Conservation (phyloP, 352 stramenopile genomes). For the Thraustochytrium striatum region DNA sequence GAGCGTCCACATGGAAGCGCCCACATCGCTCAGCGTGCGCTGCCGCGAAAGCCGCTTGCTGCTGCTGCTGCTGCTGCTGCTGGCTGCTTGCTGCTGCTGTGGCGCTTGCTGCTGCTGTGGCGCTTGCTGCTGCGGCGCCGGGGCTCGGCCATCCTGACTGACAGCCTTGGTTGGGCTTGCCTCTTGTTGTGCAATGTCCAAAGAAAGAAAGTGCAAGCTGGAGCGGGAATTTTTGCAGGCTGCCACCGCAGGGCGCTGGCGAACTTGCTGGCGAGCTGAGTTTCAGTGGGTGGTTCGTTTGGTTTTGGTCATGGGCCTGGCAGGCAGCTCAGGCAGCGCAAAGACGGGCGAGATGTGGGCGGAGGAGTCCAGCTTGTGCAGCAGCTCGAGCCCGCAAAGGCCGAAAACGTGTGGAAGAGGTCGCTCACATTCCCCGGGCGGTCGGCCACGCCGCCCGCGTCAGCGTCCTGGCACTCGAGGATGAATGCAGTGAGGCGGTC, state of each 20-base stretch:
- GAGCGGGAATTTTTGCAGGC: too few relatives aligned
- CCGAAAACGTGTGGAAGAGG: constrained; percentile 99
- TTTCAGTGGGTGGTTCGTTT: too few relatives aligned
- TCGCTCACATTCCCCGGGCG: constrained; percentile 91
- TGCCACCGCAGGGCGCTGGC: too few relatives aligned
- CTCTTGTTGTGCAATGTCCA: too few relatives aligned
- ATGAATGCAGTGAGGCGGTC: constrained; percentile 87
- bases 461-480: constrained; percentile 88
- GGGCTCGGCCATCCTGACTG: too few relatives aligned
- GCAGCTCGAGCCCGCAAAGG: constrained; percentile 59
- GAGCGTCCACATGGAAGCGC: background rate
- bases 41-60: background rate
- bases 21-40: background rate
- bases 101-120: too few relatives aligned
- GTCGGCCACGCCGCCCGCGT: constrained; percentile 96
- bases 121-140: too few relatives aligned
- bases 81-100: too few relatives aligned
- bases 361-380: background rate
- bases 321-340: constrained; percentile 7
- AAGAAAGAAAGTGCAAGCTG: too few relatives aligned
- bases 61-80: background rate
- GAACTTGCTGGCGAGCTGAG: too few relatives aligned
- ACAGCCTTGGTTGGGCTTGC: too few relatives aligned
- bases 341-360: constrained; percentile 12
- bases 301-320: background rate